Evolutionary conservation across 2,329 filamentous ascomycete genomes (phyloP).

Genomic region (Reticulascus tulasneorum): DNA sequence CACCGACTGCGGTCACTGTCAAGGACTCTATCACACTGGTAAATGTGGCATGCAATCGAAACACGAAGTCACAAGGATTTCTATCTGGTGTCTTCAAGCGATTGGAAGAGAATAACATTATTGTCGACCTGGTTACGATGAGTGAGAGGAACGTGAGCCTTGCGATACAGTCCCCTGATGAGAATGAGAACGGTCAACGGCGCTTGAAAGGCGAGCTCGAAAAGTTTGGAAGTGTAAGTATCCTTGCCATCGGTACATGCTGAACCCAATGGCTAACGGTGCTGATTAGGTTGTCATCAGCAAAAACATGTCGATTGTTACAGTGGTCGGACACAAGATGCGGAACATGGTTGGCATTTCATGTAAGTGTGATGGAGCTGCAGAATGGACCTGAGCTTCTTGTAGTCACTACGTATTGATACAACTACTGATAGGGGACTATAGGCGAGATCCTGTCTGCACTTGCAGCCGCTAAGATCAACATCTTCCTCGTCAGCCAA

Average conservation of each 20-base stretch:
- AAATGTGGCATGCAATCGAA: slow-evolving; percentile 97
- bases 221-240: slow-evolving; percentile 82
- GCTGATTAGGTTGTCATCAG: slow-evolving; percentile 5
- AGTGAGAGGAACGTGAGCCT: slow-evolving; percentile 96
- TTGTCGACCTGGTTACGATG: slow-evolving; percentile 93
- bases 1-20: slow-evolving; percentile 88
- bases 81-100: slow-evolving; percentile 93
- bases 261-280: neutral
- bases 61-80: slow-evolving; percentile 92
- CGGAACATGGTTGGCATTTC: slow-evolving; percentile 90
- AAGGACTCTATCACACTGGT: slow-evolving; percentile 96
- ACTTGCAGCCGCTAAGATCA: slow-evolving; percentile 10
- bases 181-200: slow-evolving; percentile 57
- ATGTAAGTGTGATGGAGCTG: too few relatives aligned
- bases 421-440: too few relatives aligned
- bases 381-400: too few relatives aligned
- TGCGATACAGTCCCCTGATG: slow-evolving; percentile 80
- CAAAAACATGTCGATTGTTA: slow-evolving; percentile 90
- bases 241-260: slow-evolving; percentile 43
- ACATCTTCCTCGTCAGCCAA: slow-evolving; percentile 30
- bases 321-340: slow-evolving; percentile 90
- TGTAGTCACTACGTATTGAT: too few relatives aligned
- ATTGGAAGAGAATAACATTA: slow-evolving; percentile 78
- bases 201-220: slow-evolving; percentile 67
- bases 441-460: slow-evolving; percentile 9